Base-by-base conservation (phyloP, 306 rosid species). In the Fragaria nilgerrensis region DNA sequence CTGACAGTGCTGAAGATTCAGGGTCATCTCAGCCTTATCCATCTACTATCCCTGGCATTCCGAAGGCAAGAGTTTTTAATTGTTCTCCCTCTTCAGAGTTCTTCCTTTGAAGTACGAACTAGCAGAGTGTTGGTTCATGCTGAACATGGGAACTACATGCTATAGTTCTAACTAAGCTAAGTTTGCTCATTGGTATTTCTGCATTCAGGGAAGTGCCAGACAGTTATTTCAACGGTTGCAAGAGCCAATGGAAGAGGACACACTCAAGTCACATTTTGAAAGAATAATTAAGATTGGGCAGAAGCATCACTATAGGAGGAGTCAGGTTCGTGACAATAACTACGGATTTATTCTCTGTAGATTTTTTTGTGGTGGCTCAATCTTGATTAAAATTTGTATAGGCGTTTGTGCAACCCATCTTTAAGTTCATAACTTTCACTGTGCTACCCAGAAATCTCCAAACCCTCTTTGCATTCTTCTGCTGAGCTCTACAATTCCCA, bases 21-120 rank as follows among this genome's bases (percentile, higher is more conserved):
- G 99, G 98, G 75, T 91, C 98, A 74, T 93, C 98, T 79, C 99
- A 93, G 83, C 93, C 99, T 74, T 96, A 96, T 88, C 96, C 98
- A 20, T 96, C 96, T 79, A 96, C 99, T 16, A 81, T 96, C 73
- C 99, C 97, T 16, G 99, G 99, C 71, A 96, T 96, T 83, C 99
- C 99, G 7, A 91, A 96, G 99, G 99, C 96, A 91, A 84, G 87
- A 69, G 75, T 73, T 23, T 43, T 67, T 45, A 48, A n/a, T 76
- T 36, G 67, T 27, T 79, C 29, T 34, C 62, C 48, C 16, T 37
- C 70, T 61, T 43, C n/a, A 37, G 43, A 17, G 17, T 67, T 19
- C 27, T 36, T 41, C 10, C 65, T 72, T n/a, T 10, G 39, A 67
- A 73, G 75, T 79, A 19, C 29, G 68, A 61, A 5, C 62, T 45